A percentile compares a stretch with the other conserved stretches of the same genome.
These are phyloP conservation scores for Phoma sp. DNA, from an alignment of 2,329 filamentous ascomycete genomes.

Conservation along the genomic window DNA sequence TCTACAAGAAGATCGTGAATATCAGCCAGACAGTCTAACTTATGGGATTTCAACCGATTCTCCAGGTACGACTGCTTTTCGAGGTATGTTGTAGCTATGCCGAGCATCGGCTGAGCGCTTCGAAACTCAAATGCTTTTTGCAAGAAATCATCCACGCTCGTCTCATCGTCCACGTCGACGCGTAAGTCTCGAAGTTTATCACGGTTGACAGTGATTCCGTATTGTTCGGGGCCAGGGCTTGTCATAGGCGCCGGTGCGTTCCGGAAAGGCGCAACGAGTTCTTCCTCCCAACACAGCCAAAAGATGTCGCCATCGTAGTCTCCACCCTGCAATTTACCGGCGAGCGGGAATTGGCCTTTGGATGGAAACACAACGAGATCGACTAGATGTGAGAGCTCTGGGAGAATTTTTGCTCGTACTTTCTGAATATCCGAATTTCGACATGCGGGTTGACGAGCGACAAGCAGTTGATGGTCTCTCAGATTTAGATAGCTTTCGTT, in stretches of 20 bases:
- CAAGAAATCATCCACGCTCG: slow-evolving; percentile 57
- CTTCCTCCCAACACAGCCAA: slow-evolving; percentile 76
- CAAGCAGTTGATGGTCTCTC: slow-evolving; percentile 65
- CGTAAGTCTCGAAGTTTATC: slow-evolving; percentile 56
- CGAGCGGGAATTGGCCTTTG: slow-evolving; percentile 66
- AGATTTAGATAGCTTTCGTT: slow-evolving; percentile 62
- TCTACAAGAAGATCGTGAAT: slow-evolving; percentile 56
- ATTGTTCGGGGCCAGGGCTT: slow-evolving; percentile 54
- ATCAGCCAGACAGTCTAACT: slow-evolving; percentile 40
- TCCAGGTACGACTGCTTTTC: slow-evolving; percentile 65
- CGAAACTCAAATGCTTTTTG: slow-evolving; percentile 63
- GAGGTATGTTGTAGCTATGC: slow-evolving; percentile 68
- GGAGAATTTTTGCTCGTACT: slow-evolving; percentile 56
- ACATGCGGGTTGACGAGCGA: slow-evolving; percentile 73
- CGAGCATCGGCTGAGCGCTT: slow-evolving; percentile 63
- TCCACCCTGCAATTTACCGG: slow-evolving; percentile 74
- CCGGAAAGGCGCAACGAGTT: slow-evolving; percentile 69
- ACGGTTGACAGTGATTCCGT: slow-evolving; percentile 59
- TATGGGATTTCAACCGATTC: slow-evolving; percentile 32
- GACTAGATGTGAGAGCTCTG: slow-evolving; percentile 69
- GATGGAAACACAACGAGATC: slow-evolving; percentile 81
- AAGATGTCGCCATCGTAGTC: slow-evolving; percentile 83
- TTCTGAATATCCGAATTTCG: slow-evolving; percentile 75
- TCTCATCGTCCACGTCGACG: slow-evolving; percentile 17
- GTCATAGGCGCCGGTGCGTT: slow-evolving; percentile 61